Evolutionary conservation across 352 stramenopile genomes (phyloP), one percentile per base, ranked within the genome.

Genomic region (Nothophytophthora sp.): DNA sequence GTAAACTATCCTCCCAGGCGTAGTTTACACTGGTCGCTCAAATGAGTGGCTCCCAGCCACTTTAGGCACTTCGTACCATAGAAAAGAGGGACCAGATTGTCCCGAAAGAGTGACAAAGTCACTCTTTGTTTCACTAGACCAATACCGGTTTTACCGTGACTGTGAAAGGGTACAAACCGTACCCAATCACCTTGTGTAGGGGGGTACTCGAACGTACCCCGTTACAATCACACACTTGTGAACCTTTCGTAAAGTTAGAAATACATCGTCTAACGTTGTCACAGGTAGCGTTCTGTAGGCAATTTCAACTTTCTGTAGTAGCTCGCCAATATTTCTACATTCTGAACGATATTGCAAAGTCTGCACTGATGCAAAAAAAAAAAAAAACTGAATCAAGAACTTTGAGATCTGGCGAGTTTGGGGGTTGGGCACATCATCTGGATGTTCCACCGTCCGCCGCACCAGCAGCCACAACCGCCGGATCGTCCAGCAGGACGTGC

Each of bases 331-430:
- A 25, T 5, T 13, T 7, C 35, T n/a, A 23, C 23, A 27, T 13
- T 5, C 15, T n/a, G 23, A 25, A 4, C 35, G 35, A 19, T 67
- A 51, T 19, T 67, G 56, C 15, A 60, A 33, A 2, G 47, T 33
- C 33, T 73, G 51, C 10, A 73, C 49, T 2, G 51, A 55, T 2
- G 52, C 38, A 35, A 73, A 41, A 41, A 41, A n/a, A 13, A 8
- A 13, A 66, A 15, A 54, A 58, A 18, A 43, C 54, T 6, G 63
- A 39, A 19, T 70, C 61, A 2, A 66, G 45, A 1, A 65, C 38
- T 16, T 66, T 68, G 22, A 49, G 22, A 28, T 67, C 42, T 12
- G 60, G 50, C 5, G 43, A 63, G 34, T 59, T 67, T 15, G 60
- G 13, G 6, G 58, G 54, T 34, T 67, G 55, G 36, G 22, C n/a